Evolutionary conservation across 176 grass and related monocot species (phyloP).

Genomic region (Bothriochloa decipiens): DNA sequence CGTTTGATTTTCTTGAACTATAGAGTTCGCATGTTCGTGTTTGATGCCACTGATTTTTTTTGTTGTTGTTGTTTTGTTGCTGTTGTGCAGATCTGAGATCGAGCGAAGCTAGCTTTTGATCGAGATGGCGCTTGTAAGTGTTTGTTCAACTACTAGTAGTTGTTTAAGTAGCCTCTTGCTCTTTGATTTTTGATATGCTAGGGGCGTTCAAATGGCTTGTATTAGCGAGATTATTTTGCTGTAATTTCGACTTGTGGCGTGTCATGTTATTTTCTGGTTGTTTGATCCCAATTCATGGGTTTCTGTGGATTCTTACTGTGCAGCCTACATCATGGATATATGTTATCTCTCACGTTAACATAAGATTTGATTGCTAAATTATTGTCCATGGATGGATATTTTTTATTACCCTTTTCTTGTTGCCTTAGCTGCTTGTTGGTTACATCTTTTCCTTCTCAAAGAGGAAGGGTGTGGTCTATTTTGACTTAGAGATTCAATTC

Average conservation of each 20-base stretch:
- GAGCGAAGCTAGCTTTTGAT: constrained; percentile 2
- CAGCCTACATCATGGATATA: neutral
- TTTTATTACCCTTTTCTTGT: neutral
- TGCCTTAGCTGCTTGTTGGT: neutral
- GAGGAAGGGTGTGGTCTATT: neutral
- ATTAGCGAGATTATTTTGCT: neutral
- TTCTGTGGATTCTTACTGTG: neutral
- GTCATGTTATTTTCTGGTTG: neutral
- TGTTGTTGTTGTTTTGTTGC: no score
- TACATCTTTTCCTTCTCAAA: neutral
- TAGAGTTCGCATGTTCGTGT: no score
- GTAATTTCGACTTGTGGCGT: neutral
- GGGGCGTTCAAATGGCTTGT: neutral
- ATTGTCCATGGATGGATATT: neutral
- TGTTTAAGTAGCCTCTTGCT: neutral
- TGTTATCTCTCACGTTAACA: neutral
- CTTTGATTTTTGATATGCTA: neutral
- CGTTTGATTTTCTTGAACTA: no score
- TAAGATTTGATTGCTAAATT: neutral
- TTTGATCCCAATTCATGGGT: neutral
- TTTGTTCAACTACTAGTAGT: neutral
- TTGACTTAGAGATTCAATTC: neutral
- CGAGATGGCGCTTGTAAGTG: constrained; percentile 50
- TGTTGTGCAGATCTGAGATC: constrained; percentile 31
- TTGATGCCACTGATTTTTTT: no score